Evolutionary conservation across 176 grass and related monocot species (phyloP), one percentile per base, ranked within the genome.

Genomic region (Saccharum spontaneum): DNA sequence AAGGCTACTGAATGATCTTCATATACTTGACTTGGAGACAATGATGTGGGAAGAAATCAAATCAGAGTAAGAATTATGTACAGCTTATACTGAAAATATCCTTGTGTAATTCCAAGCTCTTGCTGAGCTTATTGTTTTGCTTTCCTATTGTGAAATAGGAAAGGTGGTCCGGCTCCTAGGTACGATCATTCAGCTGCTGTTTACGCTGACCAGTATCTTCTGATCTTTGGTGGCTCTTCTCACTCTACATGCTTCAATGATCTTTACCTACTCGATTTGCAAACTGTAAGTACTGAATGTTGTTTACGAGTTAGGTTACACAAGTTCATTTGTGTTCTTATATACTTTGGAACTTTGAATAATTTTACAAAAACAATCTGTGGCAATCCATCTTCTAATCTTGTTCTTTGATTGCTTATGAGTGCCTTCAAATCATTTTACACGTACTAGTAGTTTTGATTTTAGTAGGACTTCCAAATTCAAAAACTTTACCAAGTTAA

Each of bases 201-300:
- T 69, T 81, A 95, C 86, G 83, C 75, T 54, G 93, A 89, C 10
- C 88, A 92, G 67, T 98, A 98, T 87, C 93, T 98, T 88, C 76
- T 98, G 39, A 92, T 98, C 71, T 98, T 95, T 86, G 93, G 97
- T 78, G 97, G 97, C 73, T 95, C 97, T 43, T 98, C 97, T 84
- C 84, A 92, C 63, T 95, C 97, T 87, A 90, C 90, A 79, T 98
- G 97, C 85, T 98, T 98, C 65, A 98, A 79, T 84, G 97, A 98
- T 90, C 86, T 98, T 41, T 85, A 95, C 82, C 78, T 98, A 33
- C 91, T 98, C 71, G 93, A 98, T 70, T 88, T 95, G 65, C 84
- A 89, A 87, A 94, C 81, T 71, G 93, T 98, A 95, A 82, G 88
- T 67, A n/a, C 22, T 67, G 39, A 49, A 36, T 67, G 50, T 13